Base-by-base conservation (phyloP, 495 filamentous ascomycete genomes). In the Aspergillus affinis region DNA sequence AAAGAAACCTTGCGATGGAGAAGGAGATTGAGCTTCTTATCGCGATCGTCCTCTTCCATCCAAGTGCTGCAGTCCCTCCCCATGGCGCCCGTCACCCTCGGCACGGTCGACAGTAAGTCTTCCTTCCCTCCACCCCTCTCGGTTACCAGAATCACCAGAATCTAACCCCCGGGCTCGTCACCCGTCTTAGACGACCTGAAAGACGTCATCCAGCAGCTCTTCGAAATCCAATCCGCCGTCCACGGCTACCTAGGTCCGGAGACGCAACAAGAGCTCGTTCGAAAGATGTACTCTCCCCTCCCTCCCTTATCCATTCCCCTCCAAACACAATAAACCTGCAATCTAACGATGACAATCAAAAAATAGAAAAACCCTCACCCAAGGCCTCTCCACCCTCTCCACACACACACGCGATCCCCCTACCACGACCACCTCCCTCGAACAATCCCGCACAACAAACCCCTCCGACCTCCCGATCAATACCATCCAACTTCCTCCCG, bases 201-300 rank as follows among this genome's bases (percentile, higher is more conserved):
- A 70, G 75, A 78, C 48, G 68, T 92, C 46, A 92, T 97, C 72
- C 90, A 94, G 67, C 88, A 92, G 65, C 87, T 97, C 52, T 96
- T 90, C 79, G 86, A 92, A 68, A 81, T 96, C 59, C 89, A 92
- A 75, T 84, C 87, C 30, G 80, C 85, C 32, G 82, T 86, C 51
- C 88, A 91, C 74, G 88, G 91, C 73, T 81, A 86, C 61, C 78
- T 86, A 61, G 88, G 88, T 45, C 74, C 83, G 15, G 81, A 81
- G 51, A 85, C 85, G 19, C 79, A 83, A 60, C 75, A 86, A 57
- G 84, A 86, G 48, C 81, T 90, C 47, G 79, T 83, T 29, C 69
- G 76, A 9, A 84, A 86, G 62, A 85, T 89, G 86, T 89, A 82
- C 32, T 50, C 54, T 46, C 23, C 68, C 70, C 53, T 59, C 59